These are phyloP conservation scores for Trifolium pratense DNA, from an alignment of 306 rosid species.

Conservation along the genomic window DNA sequence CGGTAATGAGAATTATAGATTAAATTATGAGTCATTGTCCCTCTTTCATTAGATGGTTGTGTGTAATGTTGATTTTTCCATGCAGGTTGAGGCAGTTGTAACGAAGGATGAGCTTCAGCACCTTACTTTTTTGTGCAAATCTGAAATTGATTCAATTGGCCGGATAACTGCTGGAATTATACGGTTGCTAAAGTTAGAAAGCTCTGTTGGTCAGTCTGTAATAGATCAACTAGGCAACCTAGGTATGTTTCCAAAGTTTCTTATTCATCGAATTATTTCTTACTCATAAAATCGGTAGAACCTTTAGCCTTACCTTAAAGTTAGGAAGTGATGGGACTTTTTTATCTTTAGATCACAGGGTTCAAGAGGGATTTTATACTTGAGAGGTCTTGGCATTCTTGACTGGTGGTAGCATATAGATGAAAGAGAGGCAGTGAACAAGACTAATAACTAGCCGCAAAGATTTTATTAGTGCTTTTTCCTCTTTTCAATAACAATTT, in stretches of 20 bases:
- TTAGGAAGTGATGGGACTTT: slow-evolving; percentile 25
- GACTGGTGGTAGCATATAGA: slow-evolving; percentile 5
- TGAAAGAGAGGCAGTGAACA: slow-evolving; percentile 14
- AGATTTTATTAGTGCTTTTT: slow-evolving; percentile 1
- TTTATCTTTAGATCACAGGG: slow-evolving; percentile 21
- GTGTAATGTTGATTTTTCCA: slow-evolving; percentile 38
- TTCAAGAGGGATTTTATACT: slow-evolving; percentile 16
- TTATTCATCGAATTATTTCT: slow-evolving; percentile 12
- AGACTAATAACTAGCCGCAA: slow-evolving; percentile 27
- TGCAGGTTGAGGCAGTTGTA: slow-evolving; percentile 85
- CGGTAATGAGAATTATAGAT: slow-evolving; percentile 59
- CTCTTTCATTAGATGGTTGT: slow-evolving; percentile 23
- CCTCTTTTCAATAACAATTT: background rate
- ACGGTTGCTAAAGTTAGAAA: slow-evolving; percentile 83
- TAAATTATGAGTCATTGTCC: slow-evolving; percentile 15
- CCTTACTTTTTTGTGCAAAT: slow-evolving; percentile 84
- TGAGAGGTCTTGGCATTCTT: slow-evolving; percentile 14
- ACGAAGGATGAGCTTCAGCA: slow-evolving; percentile 94
- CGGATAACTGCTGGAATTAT: slow-evolving; percentile 87
- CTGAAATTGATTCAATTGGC: slow-evolving; percentile 94
- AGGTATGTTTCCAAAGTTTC: slow-evolving; percentile 56
- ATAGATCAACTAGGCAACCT: slow-evolving; percentile 83
- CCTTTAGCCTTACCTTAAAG: slow-evolving; percentile 28
- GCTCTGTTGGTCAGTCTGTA: slow-evolving; percentile 83
- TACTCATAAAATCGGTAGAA: slow-evolving; percentile 19